phyloP scores from a whole-genome alignment of 371 early-diverging fungal species.

The Saksenaea vasiformis region DNA sequence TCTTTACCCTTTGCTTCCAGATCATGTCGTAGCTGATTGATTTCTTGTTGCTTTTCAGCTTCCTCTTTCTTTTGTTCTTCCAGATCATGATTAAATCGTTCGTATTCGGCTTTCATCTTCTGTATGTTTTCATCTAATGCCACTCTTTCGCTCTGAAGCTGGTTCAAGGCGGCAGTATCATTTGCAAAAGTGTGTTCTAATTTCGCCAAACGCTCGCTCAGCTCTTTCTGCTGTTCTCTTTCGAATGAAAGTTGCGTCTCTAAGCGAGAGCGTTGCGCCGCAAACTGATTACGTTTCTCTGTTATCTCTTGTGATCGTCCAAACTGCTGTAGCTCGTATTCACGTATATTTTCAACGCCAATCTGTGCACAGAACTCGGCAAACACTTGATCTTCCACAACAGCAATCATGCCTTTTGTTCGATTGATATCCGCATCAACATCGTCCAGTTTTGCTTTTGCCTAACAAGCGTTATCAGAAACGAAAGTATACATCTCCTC shows the following conservation, averaged over 20 bases:
- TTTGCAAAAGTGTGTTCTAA: conserved; percentile 41
- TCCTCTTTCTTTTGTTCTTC: conserved; percentile 37
- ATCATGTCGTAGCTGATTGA: conserved; percentile 61
- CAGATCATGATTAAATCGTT: conserved; percentile 39
- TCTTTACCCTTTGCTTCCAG: conserved; percentile 64
- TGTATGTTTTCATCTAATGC: conserved; percentile 45
- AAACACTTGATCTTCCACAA: conserved; percentile 78
- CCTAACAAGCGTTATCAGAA: conserved; percentile 13
- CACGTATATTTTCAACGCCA: conserved; percentile 76
- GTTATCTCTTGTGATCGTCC: conserved; percentile 68
- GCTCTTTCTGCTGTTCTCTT: conserved; percentile 67
- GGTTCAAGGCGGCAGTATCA: conserved; percentile 33
- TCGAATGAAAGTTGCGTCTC: conserved; percentile 81
- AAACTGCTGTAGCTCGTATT: conserved; percentile 78
- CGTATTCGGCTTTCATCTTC: conserved; percentile 30
- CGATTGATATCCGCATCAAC: conserved; percentile 35
- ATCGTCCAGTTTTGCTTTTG: conserved; percentile 33
- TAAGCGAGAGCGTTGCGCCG: conserved; percentile 74
- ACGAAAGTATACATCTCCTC: conserved; percentile 1
- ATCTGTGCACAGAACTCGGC: conserved; percentile 74
- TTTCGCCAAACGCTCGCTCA: conserved; percentile 58
- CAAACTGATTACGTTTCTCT: conserved; percentile 74
- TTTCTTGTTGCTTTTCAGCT: conserved; percentile 56
- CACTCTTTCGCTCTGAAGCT: conserved; percentile 36
- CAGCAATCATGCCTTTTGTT: conserved; percentile 55